Conservation (phyloP, 2,329 filamentous ascomycete species). For the Diplocarpon rosae region DNA sequence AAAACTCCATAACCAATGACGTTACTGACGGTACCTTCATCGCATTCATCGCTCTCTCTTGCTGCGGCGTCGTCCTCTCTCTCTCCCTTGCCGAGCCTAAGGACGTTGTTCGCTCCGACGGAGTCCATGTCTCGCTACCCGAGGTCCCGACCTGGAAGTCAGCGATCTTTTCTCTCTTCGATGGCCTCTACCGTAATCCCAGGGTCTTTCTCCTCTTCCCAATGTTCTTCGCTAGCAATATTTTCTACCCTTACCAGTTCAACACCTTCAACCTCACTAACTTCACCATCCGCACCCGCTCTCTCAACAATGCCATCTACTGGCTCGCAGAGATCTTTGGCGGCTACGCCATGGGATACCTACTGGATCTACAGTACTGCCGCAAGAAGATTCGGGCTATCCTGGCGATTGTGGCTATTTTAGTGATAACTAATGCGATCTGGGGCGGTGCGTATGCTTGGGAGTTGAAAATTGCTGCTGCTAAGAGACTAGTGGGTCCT, state of each 20-base stretch:
- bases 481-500: not conserved
- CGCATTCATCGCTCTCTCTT: conserved; percentile 8
- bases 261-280: conserved; percentile 57
- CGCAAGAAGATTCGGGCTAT: conserved; percentile 57
- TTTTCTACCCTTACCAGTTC: conserved; percentile 71
- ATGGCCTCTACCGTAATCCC: conserved; percentile 56
- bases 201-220: conserved; percentile 67
- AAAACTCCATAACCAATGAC: conserved; percentile 37
- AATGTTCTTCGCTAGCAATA: conserved; percentile 69
- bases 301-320: conserved; percentile 65
- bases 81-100: conserved; percentile 58
- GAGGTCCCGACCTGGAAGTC: conserved; percentile 76
- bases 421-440: conserved; percentile 59
- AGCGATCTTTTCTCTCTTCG: conserved; percentile 60
- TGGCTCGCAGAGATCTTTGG: conserved; percentile 68
- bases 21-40: conserved; percentile 8
- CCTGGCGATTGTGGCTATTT: conserved; percentile 43
- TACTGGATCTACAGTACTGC: conserved; percentile 49
- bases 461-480: conserved; percentile 36
- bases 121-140: conserved; percentile 69
- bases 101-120: conserved; percentile 62
- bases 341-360: conserved; percentile 58
- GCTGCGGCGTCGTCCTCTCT: conserved; percentile 47
- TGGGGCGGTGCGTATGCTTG: conserved; percentile 76
- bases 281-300: conserved; percentile 62